These are phyloP conservation scores for Lasiosphaeris hirsuta DNA, from an alignment of 495 filamentous ascomycete species.

Conservation along the genomic window DNA sequence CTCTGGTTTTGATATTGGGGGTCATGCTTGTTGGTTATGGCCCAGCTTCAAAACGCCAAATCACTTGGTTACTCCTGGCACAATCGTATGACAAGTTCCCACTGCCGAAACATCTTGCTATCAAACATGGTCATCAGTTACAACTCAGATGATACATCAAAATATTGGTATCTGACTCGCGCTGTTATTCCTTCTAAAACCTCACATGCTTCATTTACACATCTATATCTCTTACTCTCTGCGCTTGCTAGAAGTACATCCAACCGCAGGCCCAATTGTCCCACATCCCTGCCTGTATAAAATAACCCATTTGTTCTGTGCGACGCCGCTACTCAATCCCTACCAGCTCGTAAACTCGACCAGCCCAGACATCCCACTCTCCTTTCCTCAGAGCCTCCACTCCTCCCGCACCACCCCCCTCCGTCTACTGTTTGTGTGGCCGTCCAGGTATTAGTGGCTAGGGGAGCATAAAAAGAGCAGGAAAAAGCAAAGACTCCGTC, in stretches of 20 bases:
- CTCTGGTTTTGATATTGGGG: not conserved
- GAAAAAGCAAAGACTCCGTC: not conserved
- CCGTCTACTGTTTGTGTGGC: not conserved
- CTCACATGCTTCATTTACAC: not conserved
- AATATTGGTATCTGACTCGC: too few relatives aligned
- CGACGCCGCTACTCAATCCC: too few relatives aligned
- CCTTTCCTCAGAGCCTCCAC: too few relatives aligned
- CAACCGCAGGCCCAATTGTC: not conserved
- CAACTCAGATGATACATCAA: too few relatives aligned
- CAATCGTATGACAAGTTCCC: not conserved
- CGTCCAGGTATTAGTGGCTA: not conserved
- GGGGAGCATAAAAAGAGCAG: not conserved
- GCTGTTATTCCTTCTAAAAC: conserved; percentile 1
- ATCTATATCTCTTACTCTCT: not conserved
- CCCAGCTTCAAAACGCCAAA: too few relatives aligned
- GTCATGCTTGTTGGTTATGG: too few relatives aligned
- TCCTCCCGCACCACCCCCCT: not conserved
- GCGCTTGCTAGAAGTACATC: not conserved
- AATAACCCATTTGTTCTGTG: not conserved
- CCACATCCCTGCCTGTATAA: too few relatives aligned
- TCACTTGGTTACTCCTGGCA: not conserved
- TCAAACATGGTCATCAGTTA: not conserved
- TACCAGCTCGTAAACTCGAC: too few relatives aligned
- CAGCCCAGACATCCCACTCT: too few relatives aligned
- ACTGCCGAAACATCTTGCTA: not conserved